Percentiles rank a stretch among this genome's conserved stretches.
phyloP scores from a whole-genome alignment of 2,329 filamentous ascomycete genomes.

The Paraphoma chrysanthemicola region DNA sequence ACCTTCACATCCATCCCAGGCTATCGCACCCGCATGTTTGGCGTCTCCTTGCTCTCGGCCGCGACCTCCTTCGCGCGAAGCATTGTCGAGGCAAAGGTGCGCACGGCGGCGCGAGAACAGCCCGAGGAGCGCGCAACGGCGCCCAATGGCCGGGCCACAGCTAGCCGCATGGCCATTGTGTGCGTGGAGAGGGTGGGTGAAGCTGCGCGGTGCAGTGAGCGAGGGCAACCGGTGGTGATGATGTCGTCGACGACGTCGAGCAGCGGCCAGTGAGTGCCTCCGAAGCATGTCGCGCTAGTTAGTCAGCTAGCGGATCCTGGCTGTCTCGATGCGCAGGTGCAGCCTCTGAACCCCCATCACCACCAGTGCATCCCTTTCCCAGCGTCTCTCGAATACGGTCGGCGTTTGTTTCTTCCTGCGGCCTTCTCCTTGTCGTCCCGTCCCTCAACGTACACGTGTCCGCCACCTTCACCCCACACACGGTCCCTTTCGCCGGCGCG shows the following conservation, averaged over 20 bases:
- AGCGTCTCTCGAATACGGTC: conserved; percentile 32
- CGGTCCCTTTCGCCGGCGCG: conserved; percentile 23
- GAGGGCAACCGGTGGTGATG: conserved; percentile 24
- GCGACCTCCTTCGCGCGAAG: conserved; percentile 54
- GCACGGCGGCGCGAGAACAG: conserved; percentile 39
- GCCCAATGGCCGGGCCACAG: conserved; percentile 49
- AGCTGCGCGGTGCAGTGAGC: conserved; percentile 34
- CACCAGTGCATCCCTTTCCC: conserved; percentile 20
- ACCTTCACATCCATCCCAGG: not conserved
- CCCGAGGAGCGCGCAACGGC: conserved; percentile 43
- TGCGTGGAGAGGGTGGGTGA: conserved; percentile 18
- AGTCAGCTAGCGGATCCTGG: conserved; percentile 2
- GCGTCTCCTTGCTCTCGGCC: conserved; percentile 49
- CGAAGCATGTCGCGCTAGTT: conserved; percentile 1
- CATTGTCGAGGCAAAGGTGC: conserved; percentile 53
- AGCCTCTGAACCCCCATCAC: conserved; percentile 32
- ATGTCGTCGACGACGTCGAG: conserved; percentile 30
- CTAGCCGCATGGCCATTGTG: conserved; percentile 52
- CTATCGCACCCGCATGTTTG: conserved; percentile 54
- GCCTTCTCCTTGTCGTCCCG: conserved; percentile 22
- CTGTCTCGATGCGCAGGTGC: conserved; percentile 24
- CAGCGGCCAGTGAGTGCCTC: not conserved
- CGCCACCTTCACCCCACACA: conserved; percentile 11
- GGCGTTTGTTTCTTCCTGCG: conserved; percentile 39
- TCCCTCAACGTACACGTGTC: not conserved